These are phyloP conservation scores for Pseudopyrenochaeta lycopersici DNA, from an alignment of 2,329 filamentous ascomycete species.

Conservation along the genomic window DNA sequence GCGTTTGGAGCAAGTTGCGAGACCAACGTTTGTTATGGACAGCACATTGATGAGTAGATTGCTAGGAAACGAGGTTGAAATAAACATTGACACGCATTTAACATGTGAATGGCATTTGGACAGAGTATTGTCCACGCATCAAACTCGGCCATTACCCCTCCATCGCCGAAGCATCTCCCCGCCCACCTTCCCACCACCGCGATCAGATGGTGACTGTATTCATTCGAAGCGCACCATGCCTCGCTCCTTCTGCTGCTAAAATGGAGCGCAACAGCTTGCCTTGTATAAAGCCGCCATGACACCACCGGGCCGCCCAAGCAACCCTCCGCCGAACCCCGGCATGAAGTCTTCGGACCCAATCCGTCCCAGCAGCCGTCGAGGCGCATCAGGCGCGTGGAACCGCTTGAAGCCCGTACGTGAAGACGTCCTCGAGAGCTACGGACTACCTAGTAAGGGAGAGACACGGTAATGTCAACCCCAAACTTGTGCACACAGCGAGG, in stretches of 20 bases:
- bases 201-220: conserved; percentile 30
- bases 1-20: conserved; percentile 21
- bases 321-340: not conserved
- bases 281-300: not conserved
- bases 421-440: conserved; percentile 82
- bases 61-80: no score
- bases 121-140: conserved; percentile 1
- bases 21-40: not conserved
- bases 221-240: conserved; percentile 7
- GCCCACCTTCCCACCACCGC: conserved; percentile 33
- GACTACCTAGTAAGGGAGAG: conserved; percentile 91
- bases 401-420: conserved; percentile 74
- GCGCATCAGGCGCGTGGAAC: conserved; percentile 50
- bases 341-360: conserved; percentile 44
- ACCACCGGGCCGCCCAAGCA: not conserved
- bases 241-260: conserved; percentile 11
- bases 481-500: not conserved
- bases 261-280: conserved; percentile 6
- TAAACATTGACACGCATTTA: no score
- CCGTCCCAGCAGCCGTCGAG: conserved; percentile 48
- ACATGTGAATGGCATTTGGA: no score
- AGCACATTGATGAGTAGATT: no score
- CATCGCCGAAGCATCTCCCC: conserved; percentile 36
- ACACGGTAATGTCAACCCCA: conserved; percentile 67
- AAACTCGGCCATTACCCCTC: conserved; percentile 16